Conservation (phyloP, 805 yeast species). For the Saccharomycopsis fibuligera region DNA sequence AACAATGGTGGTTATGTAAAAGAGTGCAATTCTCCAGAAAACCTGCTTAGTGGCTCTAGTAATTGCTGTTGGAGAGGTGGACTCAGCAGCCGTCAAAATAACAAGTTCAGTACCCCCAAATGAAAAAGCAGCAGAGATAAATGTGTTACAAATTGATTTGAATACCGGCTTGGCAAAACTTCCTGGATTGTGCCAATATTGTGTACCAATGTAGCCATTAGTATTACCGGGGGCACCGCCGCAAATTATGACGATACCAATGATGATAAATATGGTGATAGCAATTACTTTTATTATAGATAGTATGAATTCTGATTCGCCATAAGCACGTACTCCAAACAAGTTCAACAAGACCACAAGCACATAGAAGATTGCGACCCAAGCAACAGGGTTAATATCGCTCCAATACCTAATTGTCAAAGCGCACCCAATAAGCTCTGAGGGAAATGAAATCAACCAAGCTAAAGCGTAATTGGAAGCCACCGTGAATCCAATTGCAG, state of each 20-base stretch:
- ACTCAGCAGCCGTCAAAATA: constrained; percentile 55
- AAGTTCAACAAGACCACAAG: constrained; percentile 42
- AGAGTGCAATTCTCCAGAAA: constrained; percentile 45
- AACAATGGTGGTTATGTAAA: constrained; percentile 42
- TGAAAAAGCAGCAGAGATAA: constrained; percentile 52
- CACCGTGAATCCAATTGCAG: constrained; percentile 56
- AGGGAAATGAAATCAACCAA: constrained; percentile 46
- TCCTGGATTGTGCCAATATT: constrained; percentile 41
- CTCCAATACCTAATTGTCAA: constrained; percentile 48
- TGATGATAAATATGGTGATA: constrained; percentile 46
- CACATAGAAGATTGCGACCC: constrained; percentile 44
- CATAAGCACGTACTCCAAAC: constrained; percentile 49
- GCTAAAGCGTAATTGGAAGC: constrained; percentile 52
- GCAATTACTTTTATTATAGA: constrained; percentile 43
- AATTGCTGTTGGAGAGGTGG: constrained; percentile 45
- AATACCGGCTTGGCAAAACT: constrained; percentile 38
- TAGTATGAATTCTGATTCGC: constrained; percentile 46
- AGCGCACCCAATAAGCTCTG: constrained; percentile 48
- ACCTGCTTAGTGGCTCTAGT: constrained; percentile 52
- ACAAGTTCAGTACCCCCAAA: constrained; percentile 57
- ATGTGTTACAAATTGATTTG: constrained; percentile 46
- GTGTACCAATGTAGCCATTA: constrained; percentile 37
- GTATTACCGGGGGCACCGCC: constrained; percentile 39
- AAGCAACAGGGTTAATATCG: constrained; percentile 39
- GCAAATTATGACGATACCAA: constrained; percentile 42